Evolutionary conservation across 140 eudicot genomes (phyloP), one percentile per base, ranked within the genome.

Genomic region (Erigeron philadelphicus): DNA sequence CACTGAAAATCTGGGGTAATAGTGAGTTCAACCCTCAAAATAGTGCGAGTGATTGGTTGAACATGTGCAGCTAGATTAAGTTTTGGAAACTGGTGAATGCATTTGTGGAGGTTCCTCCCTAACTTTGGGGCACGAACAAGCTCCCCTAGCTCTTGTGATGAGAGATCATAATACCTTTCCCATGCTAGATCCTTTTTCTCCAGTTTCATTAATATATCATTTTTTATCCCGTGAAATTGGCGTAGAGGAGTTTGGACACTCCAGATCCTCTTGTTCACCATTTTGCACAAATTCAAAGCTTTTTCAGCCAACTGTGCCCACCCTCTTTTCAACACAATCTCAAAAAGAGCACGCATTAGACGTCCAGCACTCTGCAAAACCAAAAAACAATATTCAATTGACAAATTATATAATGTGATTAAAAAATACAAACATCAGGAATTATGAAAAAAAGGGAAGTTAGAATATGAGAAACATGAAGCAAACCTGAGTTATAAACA

Each of bases 251-350:
- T 87, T 80, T 90, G 97, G 44, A 85, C 95, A 66, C 91, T 81
- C 97, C 97, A 86, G 78, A 86, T 91, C 78, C 97, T 84, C 84
- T 77, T 88, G 70, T 68, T 82, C 10, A 90, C 68, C 90, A 88
- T 88, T 75, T 90, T 90, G 87, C 97, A 90, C 77, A 84, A 68
- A 72, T 86, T 88, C 77, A 90, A 80, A 57, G 96, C 96, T 80
- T 90, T 90, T 78, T 85, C 96, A 2, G 96, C 86, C 52, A 91
- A 54, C 73, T 86, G 96, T 7, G 97, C 95, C 97, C 97, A 91
- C 67, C 97, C 97, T 78, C 96, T 79, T 72, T 88, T 91, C 72
- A 91, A 68, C 23, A 84, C 88, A 35, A 91, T 91, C 87, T 91
- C 97, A 78, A 91, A 92, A 11, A 91, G 91, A 12, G 96, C 87